Base-by-base conservation (phyloP, 2,329 filamentous ascomycete species). In the Ceratocystis colombiana region DNA sequence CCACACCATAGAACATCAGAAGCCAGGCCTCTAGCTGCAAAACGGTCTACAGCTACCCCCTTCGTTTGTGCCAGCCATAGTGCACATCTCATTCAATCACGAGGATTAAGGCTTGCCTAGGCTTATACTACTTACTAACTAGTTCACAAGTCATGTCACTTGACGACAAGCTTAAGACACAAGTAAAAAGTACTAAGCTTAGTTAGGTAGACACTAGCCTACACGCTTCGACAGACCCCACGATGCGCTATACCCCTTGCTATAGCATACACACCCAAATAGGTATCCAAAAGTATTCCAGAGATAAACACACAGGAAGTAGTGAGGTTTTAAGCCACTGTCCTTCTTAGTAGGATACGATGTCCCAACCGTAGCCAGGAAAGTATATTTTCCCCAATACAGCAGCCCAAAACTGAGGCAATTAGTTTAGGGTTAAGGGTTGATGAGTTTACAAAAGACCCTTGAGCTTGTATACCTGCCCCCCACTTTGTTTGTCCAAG, bases 401-500 rank as follows among this genome's bases (percentile, higher is more conserved):
- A 41, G 37, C 1, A 41, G 37, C 12, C 37, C 37, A 41, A 15
- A 5, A 41, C 37, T 15, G 37, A 41, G 37, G 12, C 10, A 15
- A 41, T 12, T 41, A 12, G 3, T 41, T 41, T 59, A 59, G 55
- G 55, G 55, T 59, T 37, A 48, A 53, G 48, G 48, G 48, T 15
- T 28, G 8, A 3, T 37, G 8, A 33, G 15, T 4, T 6, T 7
- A n/a, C 55, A 37, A 37, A 15, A 20, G 30, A 50, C 48, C 22
- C 53, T 15, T 59, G 12, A 59, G 30, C 28, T n/a, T 57, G 22
- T 15, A 28, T 30, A 30, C 53, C 25, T 28, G 28, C 53, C 53
- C 55, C 55, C 55, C 55, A 59, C 55, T 59, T 33, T 15, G 55
- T 37, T 37, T 53, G 48, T 53, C 25, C 10, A 53, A 28, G 48